A percentile compares a stretch with the other conserved stretches of the same genome.
These are phyloP conservation scores for Scutellaria minor DNA, from an alignment of 257 asterid genomes.

Conservation along the genomic window DNA sequence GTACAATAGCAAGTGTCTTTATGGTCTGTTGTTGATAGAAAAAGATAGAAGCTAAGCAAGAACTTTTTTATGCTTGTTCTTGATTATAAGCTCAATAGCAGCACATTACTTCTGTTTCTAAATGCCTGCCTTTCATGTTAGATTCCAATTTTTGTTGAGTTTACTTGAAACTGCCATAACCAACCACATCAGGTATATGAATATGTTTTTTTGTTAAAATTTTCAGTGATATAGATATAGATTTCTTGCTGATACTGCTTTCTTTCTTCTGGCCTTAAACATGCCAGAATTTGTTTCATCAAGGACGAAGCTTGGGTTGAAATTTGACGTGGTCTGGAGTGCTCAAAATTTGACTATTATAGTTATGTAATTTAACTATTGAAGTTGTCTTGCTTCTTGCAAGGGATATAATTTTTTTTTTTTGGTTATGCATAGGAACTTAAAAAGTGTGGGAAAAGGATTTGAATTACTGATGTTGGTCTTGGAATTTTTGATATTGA, in stretches of 20 bases:
- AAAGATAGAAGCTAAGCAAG: background rate
- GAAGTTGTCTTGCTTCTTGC: slow-evolving; percentile 14
- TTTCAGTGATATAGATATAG: background rate
- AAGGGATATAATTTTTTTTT: background rate
- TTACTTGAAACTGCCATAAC: background rate
- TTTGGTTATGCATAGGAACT: no score
- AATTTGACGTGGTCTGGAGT: background rate
- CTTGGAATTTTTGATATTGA: no score
- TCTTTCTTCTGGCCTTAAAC: background rate
- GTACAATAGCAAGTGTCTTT: no score
- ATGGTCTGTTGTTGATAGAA: no score
- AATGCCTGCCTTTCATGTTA: background rate
- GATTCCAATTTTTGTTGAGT: background rate
- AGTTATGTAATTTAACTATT: background rate
- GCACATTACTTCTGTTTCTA: background rate
- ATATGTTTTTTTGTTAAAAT: background rate
- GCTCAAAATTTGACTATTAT: background rate
- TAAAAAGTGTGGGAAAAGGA: no score
- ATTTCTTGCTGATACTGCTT: background rate
- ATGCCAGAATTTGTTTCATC: slow-evolving; percentile 10
- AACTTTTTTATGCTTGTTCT: background rate
- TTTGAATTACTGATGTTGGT: no score
- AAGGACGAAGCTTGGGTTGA: background rate
- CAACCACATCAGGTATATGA: no score
- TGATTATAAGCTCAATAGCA: background rate